Evolutionary conservation across 2,329 filamentous ascomycete species (phyloP).

Genomic region (Diaporthe citri): DNA sequence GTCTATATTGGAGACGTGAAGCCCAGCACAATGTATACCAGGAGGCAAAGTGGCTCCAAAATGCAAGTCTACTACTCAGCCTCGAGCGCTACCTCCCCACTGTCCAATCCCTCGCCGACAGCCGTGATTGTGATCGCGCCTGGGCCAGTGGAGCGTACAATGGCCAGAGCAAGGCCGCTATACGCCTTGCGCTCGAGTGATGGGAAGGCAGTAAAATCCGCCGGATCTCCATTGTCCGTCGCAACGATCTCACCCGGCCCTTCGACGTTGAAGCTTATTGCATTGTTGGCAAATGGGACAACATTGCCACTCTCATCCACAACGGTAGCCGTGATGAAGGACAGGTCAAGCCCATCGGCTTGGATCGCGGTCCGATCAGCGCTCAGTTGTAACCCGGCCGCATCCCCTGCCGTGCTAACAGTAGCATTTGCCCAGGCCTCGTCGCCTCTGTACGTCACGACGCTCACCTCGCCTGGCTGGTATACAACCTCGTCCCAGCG

Average conservation of each 20-base stretch:
- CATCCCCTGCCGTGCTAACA: slow-evolving; percentile 55
- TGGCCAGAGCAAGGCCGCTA: slow-evolving; percentile 55
- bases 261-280: slow-evolving; percentile 57
- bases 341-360: slow-evolving; percentile 59
- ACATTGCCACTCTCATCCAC: slow-evolving; percentile 57
- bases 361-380: slow-evolving; percentile 55
- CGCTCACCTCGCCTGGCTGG: slow-evolving; percentile 59
- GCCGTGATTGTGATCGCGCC: slow-evolving; percentile 37
- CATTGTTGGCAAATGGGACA: slow-evolving; percentile 57
- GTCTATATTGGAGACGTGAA: accelerated
- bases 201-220: slow-evolving; percentile 58
- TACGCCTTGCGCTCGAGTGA: slow-evolving; percentile 55
- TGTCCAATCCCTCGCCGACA: not conserved
- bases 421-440: slow-evolving; percentile 59
- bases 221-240: slow-evolving; percentile 65
- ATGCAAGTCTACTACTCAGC: not conserved
- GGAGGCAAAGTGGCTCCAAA: not conserved
- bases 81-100: slow-evolving; percentile 2
- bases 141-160: slow-evolving; percentile 49
- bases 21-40: too few species aligned
- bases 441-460: slow-evolving; percentile 62
- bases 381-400: slow-evolving; percentile 53
- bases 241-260: slow-evolving; percentile 60
- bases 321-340: slow-evolving; percentile 60
- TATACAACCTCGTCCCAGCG: slow-evolving; percentile 66